Evolutionary conservation across 225 moss, liverwort and hornwort genomes (phyloP).

Genomic region (Rhytidiadelphus loreus): DNA sequence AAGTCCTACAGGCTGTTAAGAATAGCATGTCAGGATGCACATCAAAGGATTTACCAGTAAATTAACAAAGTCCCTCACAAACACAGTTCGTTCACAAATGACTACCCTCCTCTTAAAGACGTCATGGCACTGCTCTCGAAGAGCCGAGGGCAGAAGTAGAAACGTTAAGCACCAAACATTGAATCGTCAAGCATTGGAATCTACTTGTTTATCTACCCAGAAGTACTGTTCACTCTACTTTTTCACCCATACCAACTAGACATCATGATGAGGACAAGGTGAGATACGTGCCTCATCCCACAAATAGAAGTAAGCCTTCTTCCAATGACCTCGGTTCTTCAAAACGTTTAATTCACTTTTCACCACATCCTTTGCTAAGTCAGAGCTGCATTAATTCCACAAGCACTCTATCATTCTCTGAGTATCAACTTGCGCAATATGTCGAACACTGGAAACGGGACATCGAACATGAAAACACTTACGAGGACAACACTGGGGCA

Average conservation of each 20-base stretch:
- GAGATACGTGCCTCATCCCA: slow-evolving; percentile 73
- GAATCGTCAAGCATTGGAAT: background rate
- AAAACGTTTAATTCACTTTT: slow-evolving; percentile 60
- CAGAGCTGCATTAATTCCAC: slow-evolving; percentile 46
- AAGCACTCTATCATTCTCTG: background rate
- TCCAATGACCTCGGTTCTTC: slow-evolving; percentile 67
- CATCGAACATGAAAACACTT: slow-evolving; percentile 1
- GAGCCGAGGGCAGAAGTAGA: background rate
- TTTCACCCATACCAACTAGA: background rate
- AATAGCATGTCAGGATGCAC: background rate
- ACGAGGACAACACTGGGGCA: slow-evolving; percentile 66
- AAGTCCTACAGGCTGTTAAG: slow-evolving; percentile 67
- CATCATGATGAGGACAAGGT: background rate
- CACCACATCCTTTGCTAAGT: slow-evolving; percentile 57
- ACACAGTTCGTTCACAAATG: background rate
- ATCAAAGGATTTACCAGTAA: background rate
- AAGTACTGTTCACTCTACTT: background rate
- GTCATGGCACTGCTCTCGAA: background rate
- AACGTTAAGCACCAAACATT: background rate
- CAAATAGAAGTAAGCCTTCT: slow-evolving; percentile 80
- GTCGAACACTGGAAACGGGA: background rate
- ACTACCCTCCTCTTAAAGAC: background rate
- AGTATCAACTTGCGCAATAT: background rate
- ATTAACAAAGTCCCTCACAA: background rate
- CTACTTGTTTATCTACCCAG: background rate